A percentile compares a stretch with the other conserved stretches of the same genome.
Evolutionary conservation across 768 basidiomycete genomes (phyloP).

Genomic region (Ramaria rubella): DNA sequence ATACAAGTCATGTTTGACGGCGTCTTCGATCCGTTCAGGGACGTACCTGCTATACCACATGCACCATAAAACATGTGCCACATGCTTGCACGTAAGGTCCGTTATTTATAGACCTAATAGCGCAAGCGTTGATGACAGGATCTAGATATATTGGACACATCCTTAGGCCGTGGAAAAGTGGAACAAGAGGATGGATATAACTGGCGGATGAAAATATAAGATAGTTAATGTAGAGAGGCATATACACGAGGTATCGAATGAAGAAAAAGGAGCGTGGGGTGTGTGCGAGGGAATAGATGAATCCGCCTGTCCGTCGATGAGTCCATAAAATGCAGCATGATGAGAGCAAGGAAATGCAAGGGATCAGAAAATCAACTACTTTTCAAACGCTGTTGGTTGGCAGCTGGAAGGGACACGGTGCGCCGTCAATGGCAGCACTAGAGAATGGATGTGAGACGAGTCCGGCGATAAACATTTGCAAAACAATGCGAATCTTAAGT

Average conservation of each 20-base stretch:
- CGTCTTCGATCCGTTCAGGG: background rate
- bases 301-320: background rate
- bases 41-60: background rate
- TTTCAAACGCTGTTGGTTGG: constrained; percentile 43
- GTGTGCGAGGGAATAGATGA: background rate
- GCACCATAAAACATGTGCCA: background rate
- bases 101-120: background rate
- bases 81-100: background rate
- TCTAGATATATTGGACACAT: too few species aligned
- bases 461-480: constrained; percentile 66
- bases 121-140: too few species aligned
- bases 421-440: constrained; percentile 52
- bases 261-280: background rate
- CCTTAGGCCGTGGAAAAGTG: too few species aligned
- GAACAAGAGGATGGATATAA: too few species aligned
- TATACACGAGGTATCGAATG: background rate
- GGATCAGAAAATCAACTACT: background rate
- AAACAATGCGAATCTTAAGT: constrained; percentile 57
- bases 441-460: constrained; percentile 46
- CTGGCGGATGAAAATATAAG: too few species aligned
- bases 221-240: background rate
- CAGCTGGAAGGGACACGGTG: constrained; percentile 65
- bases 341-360: background rate
- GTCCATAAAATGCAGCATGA: background rate
- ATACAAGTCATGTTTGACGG: background rate